These are phyloP conservation scores for Leishmania tarentolae DNA, from an alignment of 208 protist genomes.

Conservation along the genomic window DNA sequence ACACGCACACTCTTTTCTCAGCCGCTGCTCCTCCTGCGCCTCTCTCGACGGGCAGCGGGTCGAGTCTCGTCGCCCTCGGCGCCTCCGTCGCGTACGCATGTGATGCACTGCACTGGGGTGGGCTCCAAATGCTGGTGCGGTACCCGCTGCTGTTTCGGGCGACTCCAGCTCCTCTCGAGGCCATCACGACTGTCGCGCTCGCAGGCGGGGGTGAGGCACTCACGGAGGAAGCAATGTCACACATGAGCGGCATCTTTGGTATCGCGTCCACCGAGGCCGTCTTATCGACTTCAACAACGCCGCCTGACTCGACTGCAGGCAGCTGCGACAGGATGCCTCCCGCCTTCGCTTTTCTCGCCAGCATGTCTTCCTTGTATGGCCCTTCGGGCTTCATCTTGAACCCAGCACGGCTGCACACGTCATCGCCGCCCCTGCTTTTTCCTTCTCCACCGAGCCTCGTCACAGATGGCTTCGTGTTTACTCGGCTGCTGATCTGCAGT, in stretches of 20 bases:
- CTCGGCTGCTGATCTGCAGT: conserved; percentile 60
- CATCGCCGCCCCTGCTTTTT: conserved; percentile 35
- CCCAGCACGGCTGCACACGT: conserved; percentile 20
- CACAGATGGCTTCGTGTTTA: conserved; percentile 58
- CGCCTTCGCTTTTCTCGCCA: not conserved
- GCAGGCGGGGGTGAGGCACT: conserved; percentile 12
- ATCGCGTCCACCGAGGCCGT: not conserved
- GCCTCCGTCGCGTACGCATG: conserved; percentile 19
- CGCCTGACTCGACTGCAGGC: not conserved
- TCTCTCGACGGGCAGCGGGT: conserved; percentile 3
- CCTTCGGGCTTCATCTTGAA: not conserved
- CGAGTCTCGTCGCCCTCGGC: conserved; percentile 23
- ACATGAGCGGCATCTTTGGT: conserved; percentile 10
- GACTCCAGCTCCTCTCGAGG: not conserved
- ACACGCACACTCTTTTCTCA: not conserved
- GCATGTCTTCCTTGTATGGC: not conserved
- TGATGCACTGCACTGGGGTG: conserved; percentile 28
- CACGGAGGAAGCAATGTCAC: conserved; percentile 15
- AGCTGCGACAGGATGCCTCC: not conserved
- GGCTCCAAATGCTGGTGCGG: conserved; percentile 19
- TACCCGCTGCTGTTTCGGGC: conserved; percentile 31
- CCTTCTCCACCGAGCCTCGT: conserved; percentile 50
- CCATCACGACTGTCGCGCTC: not conserved
- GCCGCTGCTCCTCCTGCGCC: not conserved
- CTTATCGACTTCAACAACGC: not conserved